A percentile compares a stretch with the other conserved stretches of the same genome.
phyloP scores from a whole-genome alignment of 2,329 filamentous ascomycete genomes.

The Raffaelea albimanens region DNA sequence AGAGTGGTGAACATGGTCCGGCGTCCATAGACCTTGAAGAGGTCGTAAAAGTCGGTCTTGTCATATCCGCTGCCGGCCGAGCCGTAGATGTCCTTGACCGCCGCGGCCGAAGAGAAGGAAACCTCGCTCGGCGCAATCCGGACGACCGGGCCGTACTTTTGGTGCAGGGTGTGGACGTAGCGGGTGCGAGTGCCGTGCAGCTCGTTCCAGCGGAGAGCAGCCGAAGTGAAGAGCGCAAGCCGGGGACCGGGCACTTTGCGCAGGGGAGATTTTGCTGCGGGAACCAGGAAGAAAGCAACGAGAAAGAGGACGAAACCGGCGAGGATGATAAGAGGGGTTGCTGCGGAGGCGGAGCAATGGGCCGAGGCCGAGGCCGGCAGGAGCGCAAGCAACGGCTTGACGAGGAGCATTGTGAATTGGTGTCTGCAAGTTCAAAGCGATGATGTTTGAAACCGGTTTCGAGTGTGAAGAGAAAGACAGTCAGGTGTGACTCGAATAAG shows the following conservation, averaged over 20 bases:
- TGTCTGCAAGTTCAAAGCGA: too few relatives aligned
- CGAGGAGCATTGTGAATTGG: too few relatives aligned
- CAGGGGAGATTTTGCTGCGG: slow-evolving; percentile 24
- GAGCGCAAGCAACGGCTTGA: background rate
- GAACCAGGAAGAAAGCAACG: slow-evolving; percentile 6
- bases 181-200: slow-evolving; percentile 40
- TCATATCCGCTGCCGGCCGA: slow-evolving; percentile 54
- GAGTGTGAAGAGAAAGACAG: too few relatives aligned
- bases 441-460: too few relatives aligned
- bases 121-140: slow-evolving; percentile 50
- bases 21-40: slow-evolving; percentile 48
- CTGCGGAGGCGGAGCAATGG: too few relatives aligned
- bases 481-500: too few relatives aligned
- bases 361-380: background rate
- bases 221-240: slow-evolving; percentile 38
- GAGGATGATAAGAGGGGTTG: slow-evolving; percentile 3
- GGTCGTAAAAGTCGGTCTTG: slow-evolving; percentile 54
- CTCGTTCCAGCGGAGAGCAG: slow-evolving; percentile 46
- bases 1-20: slow-evolving; percentile 53
- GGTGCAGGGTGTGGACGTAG: slow-evolving; percentile 47
- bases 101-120: slow-evolving; percentile 45
- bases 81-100: slow-evolving; percentile 54
- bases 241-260: slow-evolving; percentile 38
- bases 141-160: slow-evolving; percentile 46
- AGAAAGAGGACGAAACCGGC: slow-evolving; percentile 1